Base-by-base conservation (phyloP, 805 yeast genomes). In the Hanseniaspora singularis region DNA sequence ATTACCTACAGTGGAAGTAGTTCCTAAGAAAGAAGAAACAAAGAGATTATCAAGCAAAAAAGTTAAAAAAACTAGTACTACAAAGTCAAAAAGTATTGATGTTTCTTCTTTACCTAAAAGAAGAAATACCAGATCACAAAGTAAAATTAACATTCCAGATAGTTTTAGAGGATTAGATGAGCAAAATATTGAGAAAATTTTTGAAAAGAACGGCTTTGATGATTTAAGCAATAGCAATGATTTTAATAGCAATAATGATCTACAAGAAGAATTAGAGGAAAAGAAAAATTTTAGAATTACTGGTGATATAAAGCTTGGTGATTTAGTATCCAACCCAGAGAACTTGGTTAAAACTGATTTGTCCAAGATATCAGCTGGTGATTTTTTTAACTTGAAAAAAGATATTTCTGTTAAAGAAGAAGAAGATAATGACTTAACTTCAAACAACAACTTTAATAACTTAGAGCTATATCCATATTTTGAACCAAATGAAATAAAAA, bases 401-500 rank as follows among this genome's bases (percentile, higher is more conserved):
- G 66, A 18, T 64, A 67, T 47, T 14, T 8, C 26, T 20, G 26
- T 22, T 28, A 18, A 16, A 11, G 18, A 43, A 31, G 18, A 18
- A 18, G 26, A 33, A 39, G 16, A 18, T 14, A 45, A 61, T 80
- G 16, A 64, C 68, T 22, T 55, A 63, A 26, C 7, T 7, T 7
- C 10, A 8, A 11, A 26, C 7, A 26, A 26, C 11, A 7, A 7
- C 28, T 18, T 57, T 73, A 18, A 66, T 51, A 57, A 64, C 1
- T 59, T 81, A 52, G 55, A 66, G 27, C 56, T 84, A 12, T 76
- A 74, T 54, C 74, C 71, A 10, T 67, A 68, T 15, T 77, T 73
- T 55, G 77, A 74, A 49, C 87, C 92, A 0, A 73, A 77, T 51
- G 82, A 81, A 42, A 72, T 86, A 51, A 81, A 79, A 55, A 63